These are phyloP conservation scores for Globisporangium middletonii DNA, from an alignment of 352 stramenopile genomes.

Conservation along the genomic window DNA sequence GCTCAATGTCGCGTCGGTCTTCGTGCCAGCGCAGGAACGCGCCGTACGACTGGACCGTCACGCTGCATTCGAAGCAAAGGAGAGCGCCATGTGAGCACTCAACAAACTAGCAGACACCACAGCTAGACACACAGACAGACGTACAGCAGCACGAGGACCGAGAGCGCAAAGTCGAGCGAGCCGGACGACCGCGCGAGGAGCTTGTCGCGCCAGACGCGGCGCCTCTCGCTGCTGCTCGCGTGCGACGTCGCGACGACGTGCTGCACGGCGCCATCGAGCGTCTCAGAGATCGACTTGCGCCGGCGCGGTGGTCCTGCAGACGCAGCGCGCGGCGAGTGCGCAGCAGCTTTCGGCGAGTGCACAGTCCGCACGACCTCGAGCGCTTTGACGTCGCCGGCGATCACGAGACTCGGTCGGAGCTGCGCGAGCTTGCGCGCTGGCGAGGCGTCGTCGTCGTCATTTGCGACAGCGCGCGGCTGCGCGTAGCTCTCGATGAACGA, in stretches of 20 bases:
- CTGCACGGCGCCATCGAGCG: not conserved
- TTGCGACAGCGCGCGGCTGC: slow-evolving; percentile 12
- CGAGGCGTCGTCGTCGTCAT: not conserved
- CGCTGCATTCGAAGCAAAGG: slow-evolving; percentile 6
- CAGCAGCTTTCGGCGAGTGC: slow-evolving; percentile 21
- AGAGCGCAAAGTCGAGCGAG: slow-evolving; percentile 3
- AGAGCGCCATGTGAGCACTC: not conserved
- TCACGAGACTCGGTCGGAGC: slow-evolving; percentile 21
- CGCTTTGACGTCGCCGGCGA: slow-evolving; percentile 20
- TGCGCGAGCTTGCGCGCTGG: slow-evolving; percentile 4
- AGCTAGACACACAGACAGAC: not conserved
- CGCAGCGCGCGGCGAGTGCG: not conserved
- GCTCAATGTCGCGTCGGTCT: slow-evolving; percentile 20
- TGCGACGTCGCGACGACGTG: not conserved
- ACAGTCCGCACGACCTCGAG: slow-evolving; percentile 28
- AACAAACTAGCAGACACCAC: not conserved
- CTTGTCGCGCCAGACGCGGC: not conserved
- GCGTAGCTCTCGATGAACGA: slow-evolving; percentile 27
- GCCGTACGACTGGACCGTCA: slow-evolving; percentile 21
- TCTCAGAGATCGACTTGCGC: slow-evolving; percentile 6
- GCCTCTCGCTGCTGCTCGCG: not conserved
- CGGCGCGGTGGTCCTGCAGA: not conserved
- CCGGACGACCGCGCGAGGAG: not conserved
- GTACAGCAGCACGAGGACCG: slow-evolving; percentile 6
- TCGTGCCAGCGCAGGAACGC: slow-evolving; percentile 29